These are phyloP conservation scores for Neophaeococcomyces mojaviensis DNA, from an alignment of 2,329 filamentous ascomycete species.

Conservation along the genomic window DNA sequence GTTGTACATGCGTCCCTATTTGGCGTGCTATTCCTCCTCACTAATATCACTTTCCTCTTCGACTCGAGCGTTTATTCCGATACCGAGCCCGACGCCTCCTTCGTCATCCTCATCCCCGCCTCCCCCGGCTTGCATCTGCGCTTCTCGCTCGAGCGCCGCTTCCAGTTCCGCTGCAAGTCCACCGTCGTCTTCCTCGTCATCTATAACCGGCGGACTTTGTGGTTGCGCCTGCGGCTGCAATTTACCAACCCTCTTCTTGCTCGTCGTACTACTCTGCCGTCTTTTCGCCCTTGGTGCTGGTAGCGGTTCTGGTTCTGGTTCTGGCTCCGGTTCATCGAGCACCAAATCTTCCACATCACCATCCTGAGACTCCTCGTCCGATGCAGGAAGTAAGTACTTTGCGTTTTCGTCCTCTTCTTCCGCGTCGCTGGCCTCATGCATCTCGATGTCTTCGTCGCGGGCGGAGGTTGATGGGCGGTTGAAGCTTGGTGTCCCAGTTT, in stretches of 20 bases:
- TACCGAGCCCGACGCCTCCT: constrained; percentile 53
- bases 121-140: constrained; percentile 6
- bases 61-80: constrained; percentile 48
- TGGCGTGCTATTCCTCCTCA: constrained; percentile 55
- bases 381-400: constrained; percentile 20
- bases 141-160: constrained; percentile 43
- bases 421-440: constrained; percentile 26
- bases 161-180: constrained; percentile 52
- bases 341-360: constrained; percentile 9
- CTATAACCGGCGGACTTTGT: constrained; percentile 9
- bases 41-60: constrained; percentile 58
- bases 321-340: constrained; percentile 7
- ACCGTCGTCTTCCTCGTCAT: constrained; percentile 38
- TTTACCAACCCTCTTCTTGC: constrained; percentile 11
- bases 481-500: constrained; percentile 16
- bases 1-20: too few relatives aligned
- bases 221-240: not conserved
- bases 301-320: constrained; percentile 8
- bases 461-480: constrained; percentile 8
- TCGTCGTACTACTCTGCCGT: constrained; percentile 43
- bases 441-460: constrained; percentile 13
- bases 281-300: constrained; percentile 16
- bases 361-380: constrained; percentile 30
- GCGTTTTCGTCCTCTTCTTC: constrained; percentile 29
- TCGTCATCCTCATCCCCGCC: constrained; percentile 35